Percentiles rank a stretch among this genome's conserved stretches.
phyloP scores from a whole-genome alignment of 345 rosid genomes.

The Eucalyptus cloeziana region DNA sequence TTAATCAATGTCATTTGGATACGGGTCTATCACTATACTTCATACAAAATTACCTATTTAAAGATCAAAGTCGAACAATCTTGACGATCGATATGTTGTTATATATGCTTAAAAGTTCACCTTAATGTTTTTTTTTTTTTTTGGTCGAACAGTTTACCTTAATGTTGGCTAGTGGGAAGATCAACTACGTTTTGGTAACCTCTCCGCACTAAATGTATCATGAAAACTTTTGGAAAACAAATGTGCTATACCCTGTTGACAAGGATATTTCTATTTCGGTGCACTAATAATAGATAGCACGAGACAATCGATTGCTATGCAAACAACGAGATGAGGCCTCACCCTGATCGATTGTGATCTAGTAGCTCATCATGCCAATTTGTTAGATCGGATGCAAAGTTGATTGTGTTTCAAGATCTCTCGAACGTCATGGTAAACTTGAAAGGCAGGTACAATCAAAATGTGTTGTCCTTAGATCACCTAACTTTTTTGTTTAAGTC shows the following conservation, averaged over 20 bases:
- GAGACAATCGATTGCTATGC: background rate
- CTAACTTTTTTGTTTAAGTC: background rate
- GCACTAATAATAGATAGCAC: background rate
- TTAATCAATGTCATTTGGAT: too few relatives aligned
- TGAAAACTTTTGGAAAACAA: background rate
- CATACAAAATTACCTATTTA: background rate
- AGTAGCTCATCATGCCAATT: background rate
- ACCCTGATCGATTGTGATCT: background rate
- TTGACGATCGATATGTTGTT: background rate
- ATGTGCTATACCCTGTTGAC: background rate
- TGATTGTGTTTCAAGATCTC: background rate
- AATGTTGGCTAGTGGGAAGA: background rate
- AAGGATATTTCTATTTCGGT: background rate
- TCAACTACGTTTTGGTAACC: background rate
- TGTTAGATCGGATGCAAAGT: background rate
- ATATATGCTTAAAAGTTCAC: background rate
- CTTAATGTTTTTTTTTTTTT: too few relatives aligned
- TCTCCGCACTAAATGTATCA: background rate
- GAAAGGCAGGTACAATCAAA: background rate
- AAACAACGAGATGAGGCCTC: background rate
- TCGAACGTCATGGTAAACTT: background rate
- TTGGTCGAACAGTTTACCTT: background rate
- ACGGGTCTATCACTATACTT: background rate
- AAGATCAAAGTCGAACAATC: background rate
- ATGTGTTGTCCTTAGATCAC: background rate